phyloP scores from a whole-genome alignment of 768 basidiomycete species.

The Amanita rubescens region DNA sequence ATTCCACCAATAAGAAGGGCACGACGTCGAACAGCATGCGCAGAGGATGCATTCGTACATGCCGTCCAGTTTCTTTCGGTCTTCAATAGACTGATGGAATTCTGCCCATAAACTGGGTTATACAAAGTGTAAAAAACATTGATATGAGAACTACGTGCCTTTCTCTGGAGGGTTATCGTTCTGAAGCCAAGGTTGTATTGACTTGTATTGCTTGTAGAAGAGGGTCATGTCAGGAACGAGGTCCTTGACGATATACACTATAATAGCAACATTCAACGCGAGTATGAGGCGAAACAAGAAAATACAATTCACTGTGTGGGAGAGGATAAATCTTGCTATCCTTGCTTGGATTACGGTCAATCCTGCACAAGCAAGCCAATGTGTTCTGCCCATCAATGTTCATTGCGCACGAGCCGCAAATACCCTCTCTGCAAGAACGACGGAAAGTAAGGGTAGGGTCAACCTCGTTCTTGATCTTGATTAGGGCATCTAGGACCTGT shows the following conservation, averaged over 20 bases:
- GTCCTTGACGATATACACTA: slow-evolving; percentile 99
- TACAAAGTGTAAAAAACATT: background rate
- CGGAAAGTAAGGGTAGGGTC: slow-evolving; percentile 97
- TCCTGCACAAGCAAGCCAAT: slow-evolving; percentile 92
- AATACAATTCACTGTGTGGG: slow-evolving; percentile 72
- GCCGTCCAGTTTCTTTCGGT: slow-evolving; percentile 92
- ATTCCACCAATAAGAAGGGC: slow-evolving; percentile 99
- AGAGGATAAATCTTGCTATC: slow-evolving; percentile 93
- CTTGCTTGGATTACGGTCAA: slow-evolving; percentile 67
- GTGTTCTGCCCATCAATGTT: slow-evolving; percentile 99
- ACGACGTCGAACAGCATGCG: slow-evolving; percentile 96
- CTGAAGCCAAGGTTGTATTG: slow-evolving; percentile 94
- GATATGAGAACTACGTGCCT: slow-evolving; percentile 20
- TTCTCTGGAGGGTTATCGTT: slow-evolving; percentile 84
- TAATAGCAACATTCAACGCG: background rate
- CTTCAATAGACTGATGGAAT: slow-evolving; percentile 83
- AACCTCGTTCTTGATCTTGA: slow-evolving; percentile 98
- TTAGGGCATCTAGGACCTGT: slow-evolving; percentile 82
- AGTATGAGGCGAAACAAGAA: background rate
- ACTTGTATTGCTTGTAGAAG: slow-evolving; percentile 99
- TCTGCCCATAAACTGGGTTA: slow-evolving; percentile 29
- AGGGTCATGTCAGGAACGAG: slow-evolving; percentile 87
- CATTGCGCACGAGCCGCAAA: slow-evolving; percentile 98
- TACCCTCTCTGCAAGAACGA: slow-evolving; percentile 88
- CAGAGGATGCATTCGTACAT: slow-evolving; percentile 98